Conservation (phyloP, 257 asterid species). For the Salvia rosmarinus region DNA sequence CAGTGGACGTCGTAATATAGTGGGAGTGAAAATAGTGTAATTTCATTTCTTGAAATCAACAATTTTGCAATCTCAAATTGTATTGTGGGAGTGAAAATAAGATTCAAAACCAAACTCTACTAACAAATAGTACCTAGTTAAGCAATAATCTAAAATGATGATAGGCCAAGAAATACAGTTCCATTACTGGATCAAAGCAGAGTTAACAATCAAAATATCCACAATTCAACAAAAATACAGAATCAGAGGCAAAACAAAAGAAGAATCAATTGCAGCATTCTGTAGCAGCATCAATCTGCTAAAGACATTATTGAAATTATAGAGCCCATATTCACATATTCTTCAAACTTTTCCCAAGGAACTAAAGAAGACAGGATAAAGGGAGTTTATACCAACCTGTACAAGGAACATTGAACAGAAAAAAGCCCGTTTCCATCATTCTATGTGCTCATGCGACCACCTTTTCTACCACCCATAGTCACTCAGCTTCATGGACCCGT, state of each 20-base stretch:
- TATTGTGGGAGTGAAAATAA: not conserved
- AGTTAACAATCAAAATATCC: constrained; percentile 21
- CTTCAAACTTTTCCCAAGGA: constrained; percentile 26
- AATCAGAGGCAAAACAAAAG: not conserved
- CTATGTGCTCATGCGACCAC: not conserved
- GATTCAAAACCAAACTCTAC: not conserved
- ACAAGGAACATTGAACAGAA: constrained; percentile 34
- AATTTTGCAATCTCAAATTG: not conserved
- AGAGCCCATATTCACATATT: constrained; percentile 41
- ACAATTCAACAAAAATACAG: constrained; percentile 17
- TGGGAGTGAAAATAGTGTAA: too few relatives aligned
- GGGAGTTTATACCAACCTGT: constrained; percentile 36
- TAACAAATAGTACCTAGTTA: not conserved
- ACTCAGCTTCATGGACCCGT: constrained; percentile 28
- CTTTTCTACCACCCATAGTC: constrained; percentile 28
- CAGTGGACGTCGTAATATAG: too few relatives aligned
- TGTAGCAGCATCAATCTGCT: constrained; percentile 26
- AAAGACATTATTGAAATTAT: constrained; percentile 31
- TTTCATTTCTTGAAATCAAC: not conserved
- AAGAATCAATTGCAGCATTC: constrained; percentile 16
- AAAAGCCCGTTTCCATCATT: constrained; percentile 31
- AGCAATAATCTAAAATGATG: not conserved
- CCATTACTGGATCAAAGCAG: constrained; percentile 9
- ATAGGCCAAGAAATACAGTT: constrained; percentile 5
- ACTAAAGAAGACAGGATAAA: constrained; percentile 20